Conservation (phyloP, 352 stramenopile genomes). For the Globisporangium paroecandrum region DNA sequence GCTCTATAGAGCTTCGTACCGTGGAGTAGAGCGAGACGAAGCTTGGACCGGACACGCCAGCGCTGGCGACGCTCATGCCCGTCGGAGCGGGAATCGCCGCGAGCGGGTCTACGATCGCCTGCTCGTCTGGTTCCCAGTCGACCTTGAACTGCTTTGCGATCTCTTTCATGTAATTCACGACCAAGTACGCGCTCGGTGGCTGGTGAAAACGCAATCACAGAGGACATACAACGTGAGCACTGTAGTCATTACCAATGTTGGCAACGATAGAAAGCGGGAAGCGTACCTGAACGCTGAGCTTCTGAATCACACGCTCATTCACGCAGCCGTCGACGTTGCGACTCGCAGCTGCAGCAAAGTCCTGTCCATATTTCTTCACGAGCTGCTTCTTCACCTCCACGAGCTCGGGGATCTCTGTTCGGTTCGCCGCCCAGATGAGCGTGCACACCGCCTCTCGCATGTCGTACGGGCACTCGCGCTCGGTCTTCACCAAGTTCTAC, state of each 20-base stretch:
- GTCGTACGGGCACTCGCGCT: constrained; percentile 92
- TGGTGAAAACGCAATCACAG: constrained; percentile 16
- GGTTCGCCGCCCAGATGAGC: constrained; percentile 90
- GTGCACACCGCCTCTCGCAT: constrained; percentile 91
- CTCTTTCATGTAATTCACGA: constrained; percentile 95
- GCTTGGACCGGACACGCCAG: constrained; percentile 79
- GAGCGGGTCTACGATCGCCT: constrained; percentile 67
- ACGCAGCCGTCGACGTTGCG: constrained; percentile 88
- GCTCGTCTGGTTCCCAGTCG: constrained; percentile 89
- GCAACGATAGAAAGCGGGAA: not conserved
- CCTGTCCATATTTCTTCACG: constrained; percentile 87
- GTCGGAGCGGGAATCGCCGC: constrained; percentile 88
- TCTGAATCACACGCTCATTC: constrained; percentile 91
- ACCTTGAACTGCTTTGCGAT: constrained; percentile 95
- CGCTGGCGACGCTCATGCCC: constrained; percentile 78
- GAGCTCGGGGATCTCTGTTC: constrained; percentile 92
- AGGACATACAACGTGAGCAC: not conserved
- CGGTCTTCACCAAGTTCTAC: constrained; percentile 87
- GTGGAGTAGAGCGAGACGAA: constrained; percentile 69
- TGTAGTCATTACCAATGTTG: not conserved
- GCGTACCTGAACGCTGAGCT: constrained; percentile 86
- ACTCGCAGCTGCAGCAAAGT: constrained; percentile 80
- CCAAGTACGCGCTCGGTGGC: constrained; percentile 92
- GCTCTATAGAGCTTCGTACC: constrained; percentile 23
- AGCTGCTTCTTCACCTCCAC: constrained; percentile 84